Percentiles rank a stretch among this genome's conserved stretches.
These are phyloP conservation scores for Gigaspora rosea DNA, from an alignment of 192 early-diverging fungal genomes.

Conservation along the genomic window DNA sequence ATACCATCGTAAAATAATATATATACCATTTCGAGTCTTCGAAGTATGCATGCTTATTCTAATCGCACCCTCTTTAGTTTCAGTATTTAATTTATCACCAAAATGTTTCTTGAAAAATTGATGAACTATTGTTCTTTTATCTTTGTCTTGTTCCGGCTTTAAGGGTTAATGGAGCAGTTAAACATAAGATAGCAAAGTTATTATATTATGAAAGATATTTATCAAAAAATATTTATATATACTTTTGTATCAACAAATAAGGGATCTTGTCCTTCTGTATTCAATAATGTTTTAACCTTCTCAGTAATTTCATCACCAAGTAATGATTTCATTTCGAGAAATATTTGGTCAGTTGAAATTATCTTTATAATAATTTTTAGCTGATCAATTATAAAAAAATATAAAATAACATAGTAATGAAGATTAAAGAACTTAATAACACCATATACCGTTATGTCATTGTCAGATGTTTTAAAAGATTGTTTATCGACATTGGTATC, in stretches of 20 bases:
- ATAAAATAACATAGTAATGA: no score
- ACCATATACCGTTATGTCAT: no score
- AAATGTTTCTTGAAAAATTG: slow-evolving; percentile 53
- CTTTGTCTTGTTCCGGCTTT: slow-evolving; percentile 54
- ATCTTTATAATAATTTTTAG: neutral
- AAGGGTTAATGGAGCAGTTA: neutral
- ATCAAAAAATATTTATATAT: neutral
- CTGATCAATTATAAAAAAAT: no score
- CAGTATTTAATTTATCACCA: slow-evolving; percentile 48
- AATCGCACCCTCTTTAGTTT: slow-evolving; percentile 48
- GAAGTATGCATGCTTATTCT: slow-evolving; percentile 47
- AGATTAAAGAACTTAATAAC: no score
- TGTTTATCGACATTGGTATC: neutral
- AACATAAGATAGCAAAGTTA: neutral
- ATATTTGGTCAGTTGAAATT: slow-evolving; percentile 6
- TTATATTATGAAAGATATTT: neutral
- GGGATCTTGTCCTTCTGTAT: neutral
- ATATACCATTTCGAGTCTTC: slow-evolving; percentile 38
- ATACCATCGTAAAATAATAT: neutral
- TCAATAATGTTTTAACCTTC: neutral
- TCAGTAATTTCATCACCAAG: neutral
- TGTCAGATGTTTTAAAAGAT: neutral
- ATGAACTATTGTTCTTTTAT: slow-evolving; percentile 56
- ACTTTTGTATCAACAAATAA: slow-evolving; percentile 7
- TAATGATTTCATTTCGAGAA: slow-evolving; percentile 2